phyloP scores from a whole-genome alignment of 2,329 filamentous ascomycete genomes.

The Fusarium udum region DNA sequence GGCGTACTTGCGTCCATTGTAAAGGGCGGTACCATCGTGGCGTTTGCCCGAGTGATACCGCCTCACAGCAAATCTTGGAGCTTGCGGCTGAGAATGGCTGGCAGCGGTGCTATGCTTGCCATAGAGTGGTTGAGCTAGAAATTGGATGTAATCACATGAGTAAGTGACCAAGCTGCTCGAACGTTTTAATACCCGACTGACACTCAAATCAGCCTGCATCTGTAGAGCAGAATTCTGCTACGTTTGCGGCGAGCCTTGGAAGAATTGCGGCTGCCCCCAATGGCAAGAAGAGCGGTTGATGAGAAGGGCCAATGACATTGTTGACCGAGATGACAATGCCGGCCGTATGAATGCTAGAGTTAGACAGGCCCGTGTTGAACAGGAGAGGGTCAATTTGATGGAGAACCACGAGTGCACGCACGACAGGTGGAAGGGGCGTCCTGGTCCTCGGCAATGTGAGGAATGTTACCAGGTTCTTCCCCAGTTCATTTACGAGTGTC shows the following conservation, averaged over 20 bases:
- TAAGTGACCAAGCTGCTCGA: too few relatives aligned
- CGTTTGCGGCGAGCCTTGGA: conserved; percentile 55
- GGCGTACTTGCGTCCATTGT: conserved; percentile 61
- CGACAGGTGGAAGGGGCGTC: conserved; percentile 47
- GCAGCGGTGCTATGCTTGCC: too few relatives aligned
- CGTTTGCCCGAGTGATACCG: too few relatives aligned
- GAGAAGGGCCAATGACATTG: conserved; percentile 46
- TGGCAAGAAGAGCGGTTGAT: conserved; percentile 51
- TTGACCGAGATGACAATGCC: conserved; percentile 35
- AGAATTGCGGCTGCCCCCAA: conserved; percentile 49
- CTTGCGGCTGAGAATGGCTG: too few relatives aligned
- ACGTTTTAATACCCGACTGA: too few relatives aligned
- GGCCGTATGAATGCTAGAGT: neutral
- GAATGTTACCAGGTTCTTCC: conserved; percentile 54
- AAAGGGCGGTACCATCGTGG: conserved; percentile 46
- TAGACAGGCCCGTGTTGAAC: neutral
- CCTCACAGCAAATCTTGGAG: too few relatives aligned
- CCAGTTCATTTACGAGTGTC: conserved; percentile 58
- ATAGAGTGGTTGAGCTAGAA: too few relatives aligned
- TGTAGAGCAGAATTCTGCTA: conserved; percentile 62
- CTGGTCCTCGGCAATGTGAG: conserved; percentile 52
- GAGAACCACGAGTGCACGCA: conserved; percentile 54
- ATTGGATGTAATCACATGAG: too few relatives aligned
- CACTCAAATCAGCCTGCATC: conserved; percentile 45
- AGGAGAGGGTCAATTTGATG: conserved; percentile 7